Evolutionary conservation across 495 filamentous ascomycete species (phyloP), one percentile per base, ranked within the genome.

Genomic region (Aspergillus egyptiacus): DNA sequence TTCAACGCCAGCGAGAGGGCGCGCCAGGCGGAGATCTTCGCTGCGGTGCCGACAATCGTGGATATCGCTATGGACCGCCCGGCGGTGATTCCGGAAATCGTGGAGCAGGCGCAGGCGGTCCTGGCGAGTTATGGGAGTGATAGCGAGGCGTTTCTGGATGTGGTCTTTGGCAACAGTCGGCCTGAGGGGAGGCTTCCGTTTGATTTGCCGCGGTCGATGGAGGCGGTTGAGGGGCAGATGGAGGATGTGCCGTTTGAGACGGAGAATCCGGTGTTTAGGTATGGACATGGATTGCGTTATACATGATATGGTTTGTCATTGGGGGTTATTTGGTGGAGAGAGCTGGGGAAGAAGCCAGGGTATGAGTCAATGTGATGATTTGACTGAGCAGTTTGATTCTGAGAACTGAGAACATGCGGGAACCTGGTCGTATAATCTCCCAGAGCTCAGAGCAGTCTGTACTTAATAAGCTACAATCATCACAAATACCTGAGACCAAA

Each of bases 1-100:
- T 71, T 62, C 48, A 52, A 54, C 11, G 54, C 47, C 6, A 51
- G 55, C 11, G 61, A 69, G 50, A 50, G 58, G 17, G 57, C 46
- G 9, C 59, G 60, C 1, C 65, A 65, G 43, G 23, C 33, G 9
- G 15, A 6, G 25, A 39, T 48, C 14, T 39, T 30, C 18, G 10
- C 32, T 7, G 17, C 22, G 1, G 22, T 48, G 1, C 46, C 46
- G 9, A 48, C 34, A 2, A 31, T 48, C 11, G 46, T 48, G 1
- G 46, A 48, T 22, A 25, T 48, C 13, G 19, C 5, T 3, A 3
- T 50, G 17, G 46, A 34, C 36, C 36, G 37, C 2, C 46, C 46
- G 24, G 46, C 25, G 1, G 36, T 42, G 1, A 33, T 50, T 27
- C 33, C 46, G 0, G 27, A 50, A 19, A 19, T 41, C 14, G 30